These are phyloP conservation scores for Monosporascus sp. DNA, from an alignment of 2,329 filamentous ascomycete genomes.

Conservation along the genomic window DNA sequence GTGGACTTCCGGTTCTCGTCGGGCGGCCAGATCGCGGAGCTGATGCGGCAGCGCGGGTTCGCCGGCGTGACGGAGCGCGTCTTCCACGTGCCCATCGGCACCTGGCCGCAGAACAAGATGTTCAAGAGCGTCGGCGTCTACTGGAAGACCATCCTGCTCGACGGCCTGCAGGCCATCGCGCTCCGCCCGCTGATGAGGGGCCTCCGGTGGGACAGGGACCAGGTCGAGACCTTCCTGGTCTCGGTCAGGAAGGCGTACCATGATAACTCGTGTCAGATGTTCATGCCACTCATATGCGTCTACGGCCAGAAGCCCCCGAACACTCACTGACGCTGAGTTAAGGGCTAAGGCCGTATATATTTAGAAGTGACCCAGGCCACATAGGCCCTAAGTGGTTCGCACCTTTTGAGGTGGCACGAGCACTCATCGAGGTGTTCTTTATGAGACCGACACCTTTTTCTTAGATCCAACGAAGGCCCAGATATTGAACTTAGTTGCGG, in stretches of 20 bases:
- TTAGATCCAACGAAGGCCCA: no score
- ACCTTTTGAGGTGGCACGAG: no score
- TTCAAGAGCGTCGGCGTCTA: constrained; percentile 47
- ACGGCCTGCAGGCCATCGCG: constrained; percentile 46
- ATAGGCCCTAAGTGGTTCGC: no score
- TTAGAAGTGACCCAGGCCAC: no score
- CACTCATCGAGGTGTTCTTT: no score
- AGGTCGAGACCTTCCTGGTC: constrained; percentile 44
- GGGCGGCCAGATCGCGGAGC: constrained; percentile 33
- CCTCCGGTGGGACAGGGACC: constrained; percentile 40
- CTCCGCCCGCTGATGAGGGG: constrained; percentile 47
- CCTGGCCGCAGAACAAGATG: constrained; percentile 46
- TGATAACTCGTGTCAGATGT: constrained; percentile 39
- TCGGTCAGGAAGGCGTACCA: constrained; percentile 43
- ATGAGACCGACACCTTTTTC: no score
- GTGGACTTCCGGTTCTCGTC: constrained; percentile 41
- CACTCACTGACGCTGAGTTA: no score
- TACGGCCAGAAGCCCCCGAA: constrained; percentile 45
- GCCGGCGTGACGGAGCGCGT: constrained; percentile 43
- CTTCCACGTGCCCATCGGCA: constrained; percentile 48
- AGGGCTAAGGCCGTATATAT: no score
- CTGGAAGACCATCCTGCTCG: constrained; percentile 44
- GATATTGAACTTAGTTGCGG: no score
- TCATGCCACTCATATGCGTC: constrained; percentile 51
- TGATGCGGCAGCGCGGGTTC: constrained; percentile 47